Base-by-base conservation (phyloP, 2,329 filamentous ascomycete species). In the Claviceps arundinis region DNA sequence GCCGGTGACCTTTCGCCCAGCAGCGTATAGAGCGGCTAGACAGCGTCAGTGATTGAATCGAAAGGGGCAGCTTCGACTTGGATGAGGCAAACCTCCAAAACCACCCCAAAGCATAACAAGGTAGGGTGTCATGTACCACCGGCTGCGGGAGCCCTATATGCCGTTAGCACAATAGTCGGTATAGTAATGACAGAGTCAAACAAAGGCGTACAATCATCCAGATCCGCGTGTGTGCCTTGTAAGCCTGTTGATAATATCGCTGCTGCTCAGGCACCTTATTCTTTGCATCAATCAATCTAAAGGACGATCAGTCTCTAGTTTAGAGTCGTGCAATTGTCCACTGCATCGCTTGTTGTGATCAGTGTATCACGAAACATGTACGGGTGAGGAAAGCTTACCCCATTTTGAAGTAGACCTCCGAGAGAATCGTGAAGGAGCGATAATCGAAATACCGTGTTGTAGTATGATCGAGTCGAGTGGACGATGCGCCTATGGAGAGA, bases 231-330 rank as follows among this genome's bases (percentile, higher is more conserved):
- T 83, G 79, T 57, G 73, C 70, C 63, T 78, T 80, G 70, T 85
- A 85, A 61, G 87, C 82, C 59, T 77, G 73, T 74, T 89, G 86
- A 75, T 87, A 89, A 61, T 80, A 71, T 64, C 79, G 76, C 77
- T 91, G 87, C 73, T 85, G 77, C 66, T 85, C 63, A 53, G 85
- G 84, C 63, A 90, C 86, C 64, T 77, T 79, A 80, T 91, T 91
- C 68, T 79, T 77, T 69, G 83, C 82, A 78, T 87, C 74, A 73
- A 89, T 59, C 65, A 83, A 64, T 65, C 78, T 79, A 60, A 53
- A 13, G n/a, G 17, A n/a, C 26, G 22, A 40, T 55, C 44, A 55
- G 53, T 41, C n/a, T 46, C n/a, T 41, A 52, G 34, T 57, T 47
- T 47, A 48, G 16, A 50, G 50, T 24, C 38, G 34, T 34, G 16